Evolutionary conservation across 768 basidiomycete species (phyloP), one percentile per base, ranked within the genome.

Genomic region (Boletus barrowsii): DNA sequence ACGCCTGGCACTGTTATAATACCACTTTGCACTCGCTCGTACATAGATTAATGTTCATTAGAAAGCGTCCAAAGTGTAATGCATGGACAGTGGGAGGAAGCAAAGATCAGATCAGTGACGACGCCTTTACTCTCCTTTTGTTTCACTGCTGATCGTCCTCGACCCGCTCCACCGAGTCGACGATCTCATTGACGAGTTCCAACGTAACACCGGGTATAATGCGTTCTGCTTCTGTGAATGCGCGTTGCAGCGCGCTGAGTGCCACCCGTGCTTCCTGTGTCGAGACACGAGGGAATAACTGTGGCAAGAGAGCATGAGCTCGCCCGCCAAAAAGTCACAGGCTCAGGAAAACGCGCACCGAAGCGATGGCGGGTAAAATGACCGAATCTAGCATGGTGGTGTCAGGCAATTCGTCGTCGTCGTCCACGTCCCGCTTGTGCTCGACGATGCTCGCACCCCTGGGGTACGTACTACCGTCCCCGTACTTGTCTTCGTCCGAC

Each of bases 341-440:
- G 50, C 3, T 9, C 11, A 5, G n/a, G 13, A 49, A 46, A 20
- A 2, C 4, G 75, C 88, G 71, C 61, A 98, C 96, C 57, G 92
- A 95, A 42, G 94, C 91, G 62, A 98, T 87, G n/a, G 94, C 94
- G 22, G 97, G 97, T 29, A 98, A 74, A 48, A 98, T 87, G 30
- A 99, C 96, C 3, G 93, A 93, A 64, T 97, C 94, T 36, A 98
- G 77, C 86, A 98, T 96, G n/a, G 90, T 86, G 26, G 88, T 88
- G 66, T 91, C 89, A 5, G 88, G 83, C 41, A 88, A 52, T 36
- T 76, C 78, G 0, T 72, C 70, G 20, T 83, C 83, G 37, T 83
- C 48, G 39, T 49, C 84, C 22, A 76, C 50, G 15, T 76, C 72
- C 24, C 76, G 74, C 47, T 62, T 65, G 24, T 51, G 59, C 37